Evolutionary conservation across 2,329 filamentous ascomycete species (phyloP).

Genomic region (Pseudocercospora macadamiae): DNA sequence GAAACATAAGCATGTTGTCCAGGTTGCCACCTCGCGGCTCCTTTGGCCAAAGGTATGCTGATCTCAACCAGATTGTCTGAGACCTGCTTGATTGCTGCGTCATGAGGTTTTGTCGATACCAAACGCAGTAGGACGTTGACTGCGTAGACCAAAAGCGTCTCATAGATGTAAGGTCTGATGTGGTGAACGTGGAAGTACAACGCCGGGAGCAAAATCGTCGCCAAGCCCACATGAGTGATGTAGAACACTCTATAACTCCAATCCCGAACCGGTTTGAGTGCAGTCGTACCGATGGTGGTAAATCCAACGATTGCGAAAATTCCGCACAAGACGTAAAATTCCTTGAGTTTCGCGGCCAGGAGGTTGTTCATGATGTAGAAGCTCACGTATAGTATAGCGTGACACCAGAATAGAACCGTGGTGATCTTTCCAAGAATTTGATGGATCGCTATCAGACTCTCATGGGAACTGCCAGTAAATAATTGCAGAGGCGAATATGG

Average conservation of each 20-base stretch:
- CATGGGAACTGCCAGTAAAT: conserved; percentile 58
- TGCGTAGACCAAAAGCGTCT: conserved; percentile 52
- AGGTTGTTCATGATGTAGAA: conserved; percentile 59
- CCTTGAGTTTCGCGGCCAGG: conserved; percentile 56
- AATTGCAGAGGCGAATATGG: conserved; percentile 55
- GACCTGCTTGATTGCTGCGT: conserved; percentile 45
- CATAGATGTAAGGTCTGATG: conserved; percentile 57
- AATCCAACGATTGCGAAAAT: conserved; percentile 52
- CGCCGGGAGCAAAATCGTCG: conserved; percentile 51
- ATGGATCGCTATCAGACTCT: conserved; percentile 59
- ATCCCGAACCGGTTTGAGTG: conserved; percentile 51
- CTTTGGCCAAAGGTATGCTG: conserved; percentile 40
- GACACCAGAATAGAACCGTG: conserved; percentile 53
- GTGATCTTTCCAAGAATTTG: conserved; percentile 61
- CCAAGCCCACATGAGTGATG: conserved; percentile 57
- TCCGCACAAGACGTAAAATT: conserved; percentile 62
- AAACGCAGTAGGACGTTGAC: conserved; percentile 47
- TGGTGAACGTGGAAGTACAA: conserved; percentile 61
- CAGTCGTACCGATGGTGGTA: conserved; percentile 51
- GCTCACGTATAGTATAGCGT: conserved; percentile 59
- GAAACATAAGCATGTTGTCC: conserved; percentile 53
- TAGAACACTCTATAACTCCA: conserved; percentile 60
- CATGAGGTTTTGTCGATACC: conserved; percentile 36
- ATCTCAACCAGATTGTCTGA: conserved; percentile 48
- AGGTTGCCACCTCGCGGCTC: conserved; percentile 42